Evolutionary conservation across 2,329 filamentous ascomycete species (phyloP).

Genomic region (Fusarium beomiforme): DNA sequence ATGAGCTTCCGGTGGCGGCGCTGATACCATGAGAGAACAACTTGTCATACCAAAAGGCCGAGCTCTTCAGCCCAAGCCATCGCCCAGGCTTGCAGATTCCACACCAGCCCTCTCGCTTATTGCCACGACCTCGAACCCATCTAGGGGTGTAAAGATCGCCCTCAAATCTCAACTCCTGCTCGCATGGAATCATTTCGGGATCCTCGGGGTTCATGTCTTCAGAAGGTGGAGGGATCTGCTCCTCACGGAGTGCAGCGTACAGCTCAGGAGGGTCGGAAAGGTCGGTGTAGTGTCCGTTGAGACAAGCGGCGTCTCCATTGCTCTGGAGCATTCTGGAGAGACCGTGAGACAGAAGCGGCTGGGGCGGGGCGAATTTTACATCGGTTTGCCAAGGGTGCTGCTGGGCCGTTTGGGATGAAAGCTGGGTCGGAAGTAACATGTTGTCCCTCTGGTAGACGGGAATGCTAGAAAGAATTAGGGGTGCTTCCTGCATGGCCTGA

Average conservation of each 20-base stretch:
- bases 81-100: constrained; percentile 86
- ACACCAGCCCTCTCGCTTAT: constrained; percentile 90
- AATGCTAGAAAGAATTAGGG: constrained; percentile 63
- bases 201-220: constrained; percentile 85
- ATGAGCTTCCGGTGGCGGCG: constrained; percentile 80
- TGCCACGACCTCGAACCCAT: constrained; percentile 86
- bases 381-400: constrained; percentile 60
- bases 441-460: constrained; percentile 63
- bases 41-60: constrained; percentile 93
- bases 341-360: constrained; percentile 74
- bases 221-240: constrained; percentile 77
- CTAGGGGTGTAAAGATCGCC: constrained; percentile 84
- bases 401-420: constrained; percentile 62
- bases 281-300: constrained; percentile 77
- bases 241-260: constrained; percentile 78
- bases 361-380: constrained; percentile 67
- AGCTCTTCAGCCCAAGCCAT: constrained; percentile 90
- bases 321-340: constrained; percentile 79
- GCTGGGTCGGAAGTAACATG: constrained; percentile 63
- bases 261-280: constrained; percentile 80
- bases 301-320: constrained; percentile 74
- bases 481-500: constrained; percentile 64
- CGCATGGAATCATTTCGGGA: constrained; percentile 78
- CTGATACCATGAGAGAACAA: constrained; percentile 89
- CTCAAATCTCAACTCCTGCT: constrained; percentile 81